A percentile compares a stretch with the other conserved stretches of the same genome.
Conservation (phyloP, 352 stramenopile genomes). For the Phytophthora kernoviae region DNA sequence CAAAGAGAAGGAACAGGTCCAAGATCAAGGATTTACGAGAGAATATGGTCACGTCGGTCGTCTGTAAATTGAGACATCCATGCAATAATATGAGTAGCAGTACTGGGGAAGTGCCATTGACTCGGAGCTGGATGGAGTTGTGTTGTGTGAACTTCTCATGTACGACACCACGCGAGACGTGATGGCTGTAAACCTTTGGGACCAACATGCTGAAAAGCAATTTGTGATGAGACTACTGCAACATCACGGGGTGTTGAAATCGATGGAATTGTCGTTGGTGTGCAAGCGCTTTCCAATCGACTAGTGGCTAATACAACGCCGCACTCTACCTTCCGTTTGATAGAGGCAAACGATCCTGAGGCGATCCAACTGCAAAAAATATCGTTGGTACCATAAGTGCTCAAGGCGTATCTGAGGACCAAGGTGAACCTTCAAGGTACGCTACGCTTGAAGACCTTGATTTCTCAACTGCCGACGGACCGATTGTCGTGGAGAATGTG, state of each 20-base stretch:
- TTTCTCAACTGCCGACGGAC: slow-evolving; percentile 18
- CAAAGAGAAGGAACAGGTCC: slow-evolving; percentile 18
- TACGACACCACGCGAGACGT: slow-evolving; percentile 36
- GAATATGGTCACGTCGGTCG: slow-evolving; percentile 59
- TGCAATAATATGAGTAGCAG: not conserved
- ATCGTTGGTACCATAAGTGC: slow-evolving; percentile 3
- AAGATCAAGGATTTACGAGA: slow-evolving; percentile 55
- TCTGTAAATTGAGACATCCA: slow-evolving; percentile 39
- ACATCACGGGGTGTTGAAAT: slow-evolving; percentile 44
- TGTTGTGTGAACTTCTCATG: slow-evolving; percentile 59
- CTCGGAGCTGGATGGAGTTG: slow-evolving; percentile 44
- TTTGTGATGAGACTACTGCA: slow-evolving; percentile 47
- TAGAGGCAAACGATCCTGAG: slow-evolving; percentile 30
- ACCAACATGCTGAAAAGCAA: slow-evolving; percentile 60
- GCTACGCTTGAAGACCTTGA: slow-evolving; percentile 44
- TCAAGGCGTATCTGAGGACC: not conserved
- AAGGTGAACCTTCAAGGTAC: not conserved
- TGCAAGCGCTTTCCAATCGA: slow-evolving; percentile 48
- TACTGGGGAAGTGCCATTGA: slow-evolving; percentile 2
- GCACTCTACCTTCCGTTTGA: slow-evolving; percentile 47
- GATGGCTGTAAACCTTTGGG: slow-evolving; percentile 68
- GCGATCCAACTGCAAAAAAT: slow-evolving; percentile 31
- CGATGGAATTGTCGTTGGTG: slow-evolving; percentile 45
- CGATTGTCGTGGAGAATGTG: slow-evolving; percentile 44
- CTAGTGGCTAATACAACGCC: slow-evolving; percentile 66